A percentile compares a stretch with the other conserved stretches of the same genome.
phyloP scores from a whole-genome alignment of 306 rosid species.

The Rosa lucieae region DNA sequence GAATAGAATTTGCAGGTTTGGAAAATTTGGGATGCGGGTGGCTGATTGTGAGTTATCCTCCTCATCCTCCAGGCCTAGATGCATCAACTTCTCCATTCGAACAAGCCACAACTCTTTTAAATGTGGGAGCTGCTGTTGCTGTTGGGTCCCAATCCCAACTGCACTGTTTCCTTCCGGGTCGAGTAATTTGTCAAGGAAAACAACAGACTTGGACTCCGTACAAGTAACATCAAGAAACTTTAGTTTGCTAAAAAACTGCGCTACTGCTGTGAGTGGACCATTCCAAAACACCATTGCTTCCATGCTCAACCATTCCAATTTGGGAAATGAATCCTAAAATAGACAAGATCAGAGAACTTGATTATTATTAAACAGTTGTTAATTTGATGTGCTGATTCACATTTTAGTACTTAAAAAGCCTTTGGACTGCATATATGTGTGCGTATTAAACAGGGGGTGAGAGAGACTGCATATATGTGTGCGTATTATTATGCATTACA shows the following conservation, averaged over 20 bases:
- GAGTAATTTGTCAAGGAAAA: neutral
- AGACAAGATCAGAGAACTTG: too few relatives aligned
- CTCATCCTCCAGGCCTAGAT: neutral
- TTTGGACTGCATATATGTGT: too few relatives aligned
- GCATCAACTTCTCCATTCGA: neutral
- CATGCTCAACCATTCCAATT: neutral
- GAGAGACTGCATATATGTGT: too few relatives aligned
- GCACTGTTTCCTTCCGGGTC: neutral
- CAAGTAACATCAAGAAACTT: rapidly evolving
- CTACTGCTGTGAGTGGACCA: neutral
- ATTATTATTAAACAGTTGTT: too few relatives aligned
- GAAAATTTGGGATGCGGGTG: neutral
- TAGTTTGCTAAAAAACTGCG: neutral
- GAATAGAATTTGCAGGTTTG: neutral
- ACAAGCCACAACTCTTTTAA: neutral
- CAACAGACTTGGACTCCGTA: neutral
- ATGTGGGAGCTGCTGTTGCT: neutral
- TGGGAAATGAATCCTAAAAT: neutral
- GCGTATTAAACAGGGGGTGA: too few relatives aligned
- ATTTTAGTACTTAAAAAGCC: too few relatives aligned
- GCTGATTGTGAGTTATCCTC: neutral
- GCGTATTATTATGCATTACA: too few relatives aligned
- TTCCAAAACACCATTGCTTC: neutral
- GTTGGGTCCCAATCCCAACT: neutral
- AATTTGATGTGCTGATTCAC: too few relatives aligned